Evolutionary conservation across 2,329 filamentous ascomycete species (phyloP).

Genomic region (Aspergillus oerlinghausenensis): DNA sequence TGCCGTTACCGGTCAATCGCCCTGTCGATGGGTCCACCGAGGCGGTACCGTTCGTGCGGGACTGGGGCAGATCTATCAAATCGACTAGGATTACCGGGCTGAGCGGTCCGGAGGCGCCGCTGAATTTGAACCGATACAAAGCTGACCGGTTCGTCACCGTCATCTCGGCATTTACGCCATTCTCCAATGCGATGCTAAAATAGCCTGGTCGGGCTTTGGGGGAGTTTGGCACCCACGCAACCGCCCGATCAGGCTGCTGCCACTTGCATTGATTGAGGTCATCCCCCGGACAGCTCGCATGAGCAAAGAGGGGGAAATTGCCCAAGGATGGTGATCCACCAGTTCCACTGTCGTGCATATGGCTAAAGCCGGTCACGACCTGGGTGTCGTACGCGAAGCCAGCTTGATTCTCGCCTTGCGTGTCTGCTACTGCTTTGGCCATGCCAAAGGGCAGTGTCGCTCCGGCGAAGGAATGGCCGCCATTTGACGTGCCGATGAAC

Average conservation of each 20-base stretch:
- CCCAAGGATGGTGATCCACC: conserved; percentile 59
- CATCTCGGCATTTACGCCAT: conserved; percentile 60
- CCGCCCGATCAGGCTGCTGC: conserved; percentile 49
- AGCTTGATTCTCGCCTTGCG: conserved; percentile 51
- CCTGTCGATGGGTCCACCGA: conserved; percentile 53
- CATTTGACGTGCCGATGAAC: conserved; percentile 53
- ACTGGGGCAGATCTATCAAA: conserved; percentile 59
- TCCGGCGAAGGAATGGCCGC: conserved; percentile 55
- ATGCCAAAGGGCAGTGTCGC: conserved; percentile 53
- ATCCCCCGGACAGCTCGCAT: conserved; percentile 57
- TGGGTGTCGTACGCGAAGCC: conserved; percentile 52
- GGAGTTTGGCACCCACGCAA: conserved; percentile 46
- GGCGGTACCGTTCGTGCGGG: conserved; percentile 55
- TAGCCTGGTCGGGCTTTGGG: conserved; percentile 60
- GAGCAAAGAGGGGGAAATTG: conserved; percentile 69
- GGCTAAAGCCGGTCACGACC: conserved; percentile 48
- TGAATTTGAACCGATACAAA: conserved; percentile 62
- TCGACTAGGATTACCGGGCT: conserved; percentile 63
- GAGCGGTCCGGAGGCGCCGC: conserved; percentile 25
- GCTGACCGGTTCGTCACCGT: conserved; percentile 62
- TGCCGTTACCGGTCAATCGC: conserved; percentile 58
- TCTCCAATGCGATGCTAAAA: conserved; percentile 58
- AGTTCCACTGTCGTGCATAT: conserved; percentile 52
- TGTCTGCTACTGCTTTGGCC: conserved; percentile 54
- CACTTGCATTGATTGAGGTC: conserved; percentile 60